Base-by-base conservation (phyloP, 179 eudicot species). In the Gypsophila paniculata region DNA sequence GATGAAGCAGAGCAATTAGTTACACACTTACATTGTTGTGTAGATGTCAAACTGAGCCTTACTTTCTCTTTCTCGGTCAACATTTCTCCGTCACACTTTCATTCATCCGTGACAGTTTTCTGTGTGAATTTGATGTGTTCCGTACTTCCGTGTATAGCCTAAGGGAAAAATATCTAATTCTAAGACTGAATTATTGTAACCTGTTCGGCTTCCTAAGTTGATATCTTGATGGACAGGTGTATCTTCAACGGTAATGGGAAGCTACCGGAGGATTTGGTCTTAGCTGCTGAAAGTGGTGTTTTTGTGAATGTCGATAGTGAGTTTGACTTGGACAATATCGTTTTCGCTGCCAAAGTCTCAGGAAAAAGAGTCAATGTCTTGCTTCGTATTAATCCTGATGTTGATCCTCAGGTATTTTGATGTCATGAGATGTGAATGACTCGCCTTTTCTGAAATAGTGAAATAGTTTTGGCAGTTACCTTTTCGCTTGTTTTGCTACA, bases 211-310 rank as follows among this genome's bases (percentile, higher is more conserved):
- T 23, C 52, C 62, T 54, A 59, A 66, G 36, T 48, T 65, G 52
- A 22, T 73, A 57, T 54, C 36, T 71, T 65, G 71, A 59, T 61
- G 42, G 19, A 46, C 79, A 95, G 96, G 85, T 95, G 98, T 79
- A 85, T 92, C 61, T 95, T 95, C 78, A 95, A 95, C 72, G 99
- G 99, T 32, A 95, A 95, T 68, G 98, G 99, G 52, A 92, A 92
- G 89, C 76, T 82, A 63, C 76, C 88, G 77, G 98, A 92, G 57
- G 99, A 95, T 83, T 83, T 92, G 77, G 93, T 95, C 55, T 76
- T 92, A 57, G 99, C 97, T 77, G 96, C 96, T 67, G 87, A 92
- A 77, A 88, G 78, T 74, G 91, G 96, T 74, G 96, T 92, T 26
- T 90, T 95, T 68, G 91, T 95, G 72, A 92, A 95, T 69, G 72